These are phyloP conservation scores for Podila horticola DNA, from an alignment of 192 early-diverging fungal genomes.

Conservation along the genomic window DNA sequence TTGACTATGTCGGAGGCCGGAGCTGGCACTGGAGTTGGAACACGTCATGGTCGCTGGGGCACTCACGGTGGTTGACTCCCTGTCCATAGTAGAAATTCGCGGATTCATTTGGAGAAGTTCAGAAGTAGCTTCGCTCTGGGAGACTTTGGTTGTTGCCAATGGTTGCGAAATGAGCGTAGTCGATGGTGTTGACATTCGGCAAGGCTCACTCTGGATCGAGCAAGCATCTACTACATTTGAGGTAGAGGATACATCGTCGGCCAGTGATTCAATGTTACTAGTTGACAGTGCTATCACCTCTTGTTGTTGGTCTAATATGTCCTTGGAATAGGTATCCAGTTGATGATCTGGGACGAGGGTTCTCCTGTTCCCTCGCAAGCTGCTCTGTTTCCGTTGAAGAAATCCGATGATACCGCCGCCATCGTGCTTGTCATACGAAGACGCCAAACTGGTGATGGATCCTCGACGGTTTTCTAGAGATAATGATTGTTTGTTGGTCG, in stretches of 20 bases:
- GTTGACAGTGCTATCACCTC: neutral
- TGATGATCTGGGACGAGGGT: neutral
- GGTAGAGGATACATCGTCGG: neutral
- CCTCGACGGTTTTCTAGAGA: slow-evolving; percentile 13
- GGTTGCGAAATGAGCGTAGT: slow-evolving; percentile 18
- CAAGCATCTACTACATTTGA: neutral
- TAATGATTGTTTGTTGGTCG: neutral
- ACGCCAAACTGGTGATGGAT: slow-evolving; percentile 19
- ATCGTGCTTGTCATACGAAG: slow-evolving; percentile 3
- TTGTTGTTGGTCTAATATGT: neutral
- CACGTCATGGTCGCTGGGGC: too few relatives aligned
- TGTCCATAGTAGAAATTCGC: neutral
- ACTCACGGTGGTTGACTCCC: too few relatives aligned
- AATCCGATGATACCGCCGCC: slow-evolving; percentile 12
- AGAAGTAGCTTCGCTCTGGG: neutral
- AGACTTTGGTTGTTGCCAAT: slow-evolving; percentile 31
- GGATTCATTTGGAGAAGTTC: neutral
- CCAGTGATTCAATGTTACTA: neutral
- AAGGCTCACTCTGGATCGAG: neutral
- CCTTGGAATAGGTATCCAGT: neutral
- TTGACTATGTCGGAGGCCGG: neutral
- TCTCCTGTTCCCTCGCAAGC: neutral
- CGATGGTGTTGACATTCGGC: slow-evolving; percentile 15
- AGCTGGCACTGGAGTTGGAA: too few relatives aligned
- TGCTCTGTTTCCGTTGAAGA: slow-evolving; percentile 1